A percentile compares a stretch with the other conserved stretches of the same genome.
Conservation (phyloP, 805 yeast species). For the Kluyveromyces nonfermentans region DNA sequence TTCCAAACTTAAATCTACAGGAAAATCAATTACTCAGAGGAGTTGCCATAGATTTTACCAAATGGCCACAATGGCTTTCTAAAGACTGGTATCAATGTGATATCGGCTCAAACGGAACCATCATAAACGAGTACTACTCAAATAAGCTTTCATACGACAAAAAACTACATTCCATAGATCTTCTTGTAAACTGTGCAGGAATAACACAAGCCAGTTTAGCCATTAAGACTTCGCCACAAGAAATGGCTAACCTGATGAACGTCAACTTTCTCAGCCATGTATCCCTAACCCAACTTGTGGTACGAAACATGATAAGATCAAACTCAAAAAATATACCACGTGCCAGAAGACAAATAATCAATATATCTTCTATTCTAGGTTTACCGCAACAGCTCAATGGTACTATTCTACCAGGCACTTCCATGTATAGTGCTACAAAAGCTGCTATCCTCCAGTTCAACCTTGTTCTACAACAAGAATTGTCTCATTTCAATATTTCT, state of each 20-base stretch:
- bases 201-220: slow-evolving; percentile 21
- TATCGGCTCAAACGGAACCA: not conserved
- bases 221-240: slow-evolving; percentile 10
- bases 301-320: slow-evolving; percentile 16
- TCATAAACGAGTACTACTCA: not conserved
- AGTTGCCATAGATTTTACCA: slow-evolving; percentile 19
- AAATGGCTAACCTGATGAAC: slow-evolving; percentile 17
- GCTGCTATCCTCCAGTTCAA: slow-evolving; percentile 23
- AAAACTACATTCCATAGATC: slow-evolving; percentile 10
- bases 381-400: slow-evolving; percentile 2
- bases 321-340: slow-evolving; percentile 6
- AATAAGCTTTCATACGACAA: not conserved
- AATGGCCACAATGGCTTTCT: slow-evolving; percentile 23
- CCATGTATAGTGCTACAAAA: slow-evolving; percentile 26
- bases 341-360: slow-evolving; percentile 16
- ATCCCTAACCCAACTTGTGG: slow-evolving; percentile 14
- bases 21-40: slow-evolving; percentile 9
- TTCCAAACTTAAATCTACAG: slow-evolving; percentile 4
- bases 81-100: slow-evolving; percentile 10
- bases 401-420: slow-evolving; percentile 19
- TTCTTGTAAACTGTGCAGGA: slow-evolving; percentile 28
- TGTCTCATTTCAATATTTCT: slow-evolving; percentile 12
- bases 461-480: slow-evolving; percentile 17
- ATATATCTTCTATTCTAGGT: slow-evolving; percentile 24
- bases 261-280: slow-evolving; percentile 22